Conservation (phyloP, 1,284 basidiomycete genomes). For the Apiotrichum porosum region DNA sequence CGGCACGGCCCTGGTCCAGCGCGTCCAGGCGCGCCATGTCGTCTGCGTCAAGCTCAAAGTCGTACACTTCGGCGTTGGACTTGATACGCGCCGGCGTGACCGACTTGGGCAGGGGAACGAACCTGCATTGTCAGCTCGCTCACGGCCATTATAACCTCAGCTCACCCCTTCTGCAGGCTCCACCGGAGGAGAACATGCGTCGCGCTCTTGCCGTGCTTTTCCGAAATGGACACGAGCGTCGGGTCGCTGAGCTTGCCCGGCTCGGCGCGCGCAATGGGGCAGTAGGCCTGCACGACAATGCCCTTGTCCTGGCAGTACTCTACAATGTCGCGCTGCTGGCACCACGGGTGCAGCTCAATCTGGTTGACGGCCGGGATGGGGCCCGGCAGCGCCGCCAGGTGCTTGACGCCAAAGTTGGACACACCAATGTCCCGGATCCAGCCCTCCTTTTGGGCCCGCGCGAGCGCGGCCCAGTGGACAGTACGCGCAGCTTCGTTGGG, state of each 20-base stretch:
- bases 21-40: slow-evolving; percentile 62
- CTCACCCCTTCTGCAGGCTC: slow-evolving; percentile 74
- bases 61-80: slow-evolving; percentile 64
- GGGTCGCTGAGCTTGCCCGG: slow-evolving; percentile 53
- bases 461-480: slow-evolving; percentile 35
- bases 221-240: slow-evolving; percentile 55
- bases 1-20: slow-evolving; percentile 61
- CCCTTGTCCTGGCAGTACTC: slow-evolving; percentile 64
- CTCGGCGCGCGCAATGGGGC: slow-evolving; percentile 62
- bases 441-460: slow-evolving; percentile 54
- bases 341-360: slow-evolving; percentile 66
- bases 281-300: slow-evolving; percentile 74
- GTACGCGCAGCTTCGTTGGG: slow-evolving; percentile 30
- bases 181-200: slow-evolving; percentile 75
- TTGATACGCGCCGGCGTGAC: slow-evolving; percentile 62
- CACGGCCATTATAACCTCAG: no score
- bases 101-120: slow-evolving; percentile 70
- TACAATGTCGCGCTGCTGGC: slow-evolving; percentile 73
- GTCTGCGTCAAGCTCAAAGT: slow-evolving; percentile 61
- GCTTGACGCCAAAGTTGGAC: slow-evolving; percentile 69
- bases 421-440: slow-evolving; percentile 69
- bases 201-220: slow-evolving; percentile 60
- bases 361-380: slow-evolving; percentile 76
- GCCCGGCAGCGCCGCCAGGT: slow-evolving; percentile 67
- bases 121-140: slow-evolving; percentile 46